These are phyloP conservation scores for Dendrobium chrysotoxum DNA, from an alignment of 106 monocot species.

Conservation along the genomic window DNA sequence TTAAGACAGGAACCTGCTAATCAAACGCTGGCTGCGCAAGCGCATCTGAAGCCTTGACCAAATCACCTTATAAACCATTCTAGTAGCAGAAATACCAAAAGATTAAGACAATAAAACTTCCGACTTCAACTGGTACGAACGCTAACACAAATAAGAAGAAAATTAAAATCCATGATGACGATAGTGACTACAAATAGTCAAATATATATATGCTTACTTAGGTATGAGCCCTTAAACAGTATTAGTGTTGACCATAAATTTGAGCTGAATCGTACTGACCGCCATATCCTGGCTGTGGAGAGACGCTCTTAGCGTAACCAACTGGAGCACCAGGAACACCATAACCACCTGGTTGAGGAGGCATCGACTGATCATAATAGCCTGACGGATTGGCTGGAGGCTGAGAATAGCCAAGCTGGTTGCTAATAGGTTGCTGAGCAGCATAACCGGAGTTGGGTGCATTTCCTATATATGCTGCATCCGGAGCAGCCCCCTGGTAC, in stretches of 20 bases:
- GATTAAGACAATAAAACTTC: no score
- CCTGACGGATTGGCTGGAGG: conserved; percentile 22
- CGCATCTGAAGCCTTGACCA: no score
- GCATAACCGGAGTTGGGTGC: conserved; percentile 31
- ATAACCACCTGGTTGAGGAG: conserved; percentile 26
- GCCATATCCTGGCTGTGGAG: conserved; percentile 39
- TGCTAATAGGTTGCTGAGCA: conserved; percentile 9
- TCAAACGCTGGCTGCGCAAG: no score
- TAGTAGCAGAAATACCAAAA: no score
- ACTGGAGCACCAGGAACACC: conserved; percentile 13
- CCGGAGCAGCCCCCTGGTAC: conserved; percentile 28
- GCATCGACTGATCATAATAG: conserved; percentile 43
- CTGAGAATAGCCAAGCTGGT: conserved; percentile 26
- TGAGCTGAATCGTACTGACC: conserved; percentile 23
- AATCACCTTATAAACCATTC: no score
- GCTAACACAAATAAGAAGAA: no score
- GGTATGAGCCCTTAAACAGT: no score
- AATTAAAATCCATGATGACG: no score
- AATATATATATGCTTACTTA: no score
- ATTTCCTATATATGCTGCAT: conserved; percentile 25
- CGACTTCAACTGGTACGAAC: no score
- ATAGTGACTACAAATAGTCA: no score
- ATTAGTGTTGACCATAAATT: conserved; percentile 12
- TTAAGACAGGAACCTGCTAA: no score
- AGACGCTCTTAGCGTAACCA: conserved; percentile 33